phyloP scores from a whole-genome alignment of 2,329 filamentous ascomycete genomes.

The Fusarium sp. region DNA sequence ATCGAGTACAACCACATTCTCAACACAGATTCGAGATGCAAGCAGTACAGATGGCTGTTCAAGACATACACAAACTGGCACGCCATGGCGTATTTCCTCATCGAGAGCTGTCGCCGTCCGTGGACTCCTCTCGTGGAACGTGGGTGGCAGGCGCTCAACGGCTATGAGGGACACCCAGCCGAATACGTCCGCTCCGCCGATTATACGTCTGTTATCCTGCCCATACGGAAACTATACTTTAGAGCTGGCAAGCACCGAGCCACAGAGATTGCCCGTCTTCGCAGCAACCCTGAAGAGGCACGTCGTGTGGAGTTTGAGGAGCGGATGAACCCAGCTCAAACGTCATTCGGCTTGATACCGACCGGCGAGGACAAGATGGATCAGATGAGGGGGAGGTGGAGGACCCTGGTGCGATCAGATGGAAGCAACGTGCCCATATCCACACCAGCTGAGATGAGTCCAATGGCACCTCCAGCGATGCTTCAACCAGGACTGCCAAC shows the following conservation, averaged over 20 bases:
- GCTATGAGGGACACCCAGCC: conserved; percentile 52
- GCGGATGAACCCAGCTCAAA: conserved; percentile 56
- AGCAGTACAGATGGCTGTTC: conserved; percentile 63
- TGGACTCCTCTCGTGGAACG: conserved; percentile 64
- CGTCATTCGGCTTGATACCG: conserved; percentile 61
- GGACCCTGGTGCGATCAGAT: conserved; percentile 58
- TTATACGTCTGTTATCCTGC: conserved; percentile 64
- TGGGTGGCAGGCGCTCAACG: conserved; percentile 60
- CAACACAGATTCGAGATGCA: conserved; percentile 66
- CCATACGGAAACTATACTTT: conserved; percentile 65
- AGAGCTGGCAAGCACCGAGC: conserved; percentile 65
- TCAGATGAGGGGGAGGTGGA: conserved; percentile 63
- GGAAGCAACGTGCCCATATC: conserved; percentile 33
- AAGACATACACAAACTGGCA: conserved; percentile 65
- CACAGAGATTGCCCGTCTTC: conserved; percentile 62
- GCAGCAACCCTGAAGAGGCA: conserved; percentile 61
- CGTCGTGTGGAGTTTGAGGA: conserved; percentile 63
- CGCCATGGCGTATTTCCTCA: conserved; percentile 61
- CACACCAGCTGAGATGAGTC: conserved; percentile 20
- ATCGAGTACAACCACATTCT: conserved; percentile 76
- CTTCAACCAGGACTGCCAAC: conserved; percentile 23
- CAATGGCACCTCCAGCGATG: conserved; percentile 25
- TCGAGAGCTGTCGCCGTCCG: conserved; percentile 59
- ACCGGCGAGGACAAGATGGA: conserved; percentile 60
- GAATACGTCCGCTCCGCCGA: conserved; percentile 60